Base-by-base conservation (phyloP, 2,329 filamentous ascomycete species). In the Ilyonectria destructans region DNA sequence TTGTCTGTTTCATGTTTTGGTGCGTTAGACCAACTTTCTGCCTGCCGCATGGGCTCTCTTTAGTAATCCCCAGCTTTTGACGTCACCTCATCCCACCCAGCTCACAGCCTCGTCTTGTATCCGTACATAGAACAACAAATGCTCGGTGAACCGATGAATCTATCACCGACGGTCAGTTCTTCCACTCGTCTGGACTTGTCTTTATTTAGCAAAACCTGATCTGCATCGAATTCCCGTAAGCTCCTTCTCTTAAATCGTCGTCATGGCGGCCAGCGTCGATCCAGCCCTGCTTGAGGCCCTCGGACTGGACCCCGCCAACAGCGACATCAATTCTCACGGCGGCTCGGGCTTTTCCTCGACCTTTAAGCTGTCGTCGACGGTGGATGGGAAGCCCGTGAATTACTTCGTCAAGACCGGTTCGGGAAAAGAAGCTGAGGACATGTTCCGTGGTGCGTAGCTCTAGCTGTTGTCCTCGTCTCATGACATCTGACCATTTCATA, bases 331-430 rank as follows among this genome's bases (percentile, higher is more conserved):
- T 1, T 83, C 88, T 4, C 87, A 91, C 69, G 92, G 91, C 64
- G 88, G 90, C 55, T 92, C 91, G 1, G 90, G 90, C 48, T 93
- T 92, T 70, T 85, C 92, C 1, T 90, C 90, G 0, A 93, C 92
- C 0, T 91, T 87, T 65, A 92, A 91, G 77, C 75, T 87, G 59
- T 82, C 82, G 15, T 80, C 82, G 3, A 79, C 82, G 3, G 71
- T 79, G 17, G 82, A 89, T 73, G 89, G 87, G 33, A 82, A 82
- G 49, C 81, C 85, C 1, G 84, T 83, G 71, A 81, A 84, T 21
- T 95, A 88, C 75, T 96, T 95, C 78, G 88, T 95, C 80, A 95
- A 96, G 81, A 93, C 87, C 0, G 91, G 90, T 0, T 81, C 79
- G 5, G 91, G 91, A 0, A 77, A 82, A 3, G 86, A 88, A 19